Evolutionary conservation across 345 rosid species (phyloP).

Genomic region (Gossypium anomalum): DNA sequence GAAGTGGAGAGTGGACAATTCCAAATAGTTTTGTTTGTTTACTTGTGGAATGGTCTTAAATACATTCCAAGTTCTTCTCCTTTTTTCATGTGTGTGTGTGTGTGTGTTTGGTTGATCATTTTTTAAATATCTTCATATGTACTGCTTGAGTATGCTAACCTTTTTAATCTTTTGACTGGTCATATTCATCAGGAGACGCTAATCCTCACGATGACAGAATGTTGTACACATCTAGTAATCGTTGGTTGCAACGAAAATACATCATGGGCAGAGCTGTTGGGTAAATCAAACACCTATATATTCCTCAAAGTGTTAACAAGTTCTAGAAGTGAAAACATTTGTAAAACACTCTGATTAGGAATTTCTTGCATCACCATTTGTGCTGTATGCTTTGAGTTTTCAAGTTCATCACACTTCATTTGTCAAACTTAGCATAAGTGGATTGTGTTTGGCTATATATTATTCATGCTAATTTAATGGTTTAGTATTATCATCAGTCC

Average conservation of each 20-base stretch:
- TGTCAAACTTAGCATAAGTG: neutral
- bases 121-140: neutral
- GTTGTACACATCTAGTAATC: slow-evolving; percentile 60
- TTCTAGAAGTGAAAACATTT: neutral
- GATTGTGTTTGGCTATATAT: neutral
- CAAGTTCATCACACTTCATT: neutral
- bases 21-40: neutral
- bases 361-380: neutral
- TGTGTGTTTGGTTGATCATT: neutral
- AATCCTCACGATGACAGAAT: slow-evolving; percentile 49
- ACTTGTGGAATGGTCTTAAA: neutral
- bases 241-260: slow-evolving; percentile 61
- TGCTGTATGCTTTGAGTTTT: too few species aligned
- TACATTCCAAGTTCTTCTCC: neutral
- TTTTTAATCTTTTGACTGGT: neutral
- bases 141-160: neutral
- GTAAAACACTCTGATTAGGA: neutral
- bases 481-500: neutral
- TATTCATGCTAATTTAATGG: neutral
- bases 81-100: neutral
- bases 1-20: neutral
- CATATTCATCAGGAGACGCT: slow-evolving; percentile 53
- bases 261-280: slow-evolving; percentile 83
- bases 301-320: neutral
- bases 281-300: slow-evolving; percentile 32